A percentile compares a stretch with the other conserved stretches of the same genome.
These are phyloP conservation scores for Phaseolus coccineus DNA, from an alignment of 331 rosid genomes.

Conservation along the genomic window DNA sequence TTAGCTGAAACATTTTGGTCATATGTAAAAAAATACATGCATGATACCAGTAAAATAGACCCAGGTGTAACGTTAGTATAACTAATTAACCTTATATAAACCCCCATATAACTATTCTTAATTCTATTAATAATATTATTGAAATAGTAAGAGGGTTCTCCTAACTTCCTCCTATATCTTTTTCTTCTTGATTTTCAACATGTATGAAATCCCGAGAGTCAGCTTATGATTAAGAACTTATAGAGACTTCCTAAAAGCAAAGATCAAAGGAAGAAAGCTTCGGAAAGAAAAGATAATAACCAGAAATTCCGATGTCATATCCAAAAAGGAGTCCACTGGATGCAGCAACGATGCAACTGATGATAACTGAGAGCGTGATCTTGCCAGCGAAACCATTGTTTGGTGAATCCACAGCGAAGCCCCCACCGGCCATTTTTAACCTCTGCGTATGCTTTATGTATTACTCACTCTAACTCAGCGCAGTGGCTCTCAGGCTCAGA, in stretches of 20 bases:
- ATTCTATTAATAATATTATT: too few relatives aligned
- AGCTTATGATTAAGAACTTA: background rate
- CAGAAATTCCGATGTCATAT: constrained; percentile 84
- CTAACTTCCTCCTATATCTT: too few relatives aligned
- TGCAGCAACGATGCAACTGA: constrained; percentile 78
- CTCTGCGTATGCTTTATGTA: background rate
- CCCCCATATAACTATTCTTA: background rate
- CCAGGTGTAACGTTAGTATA: background rate
- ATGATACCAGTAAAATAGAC: too few relatives aligned
- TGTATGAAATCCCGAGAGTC: too few relatives aligned
- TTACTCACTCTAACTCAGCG: background rate
- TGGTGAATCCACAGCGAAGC: constrained; percentile 53
- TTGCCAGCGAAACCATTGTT: constrained; percentile 43
- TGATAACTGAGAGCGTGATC: constrained; percentile 62
- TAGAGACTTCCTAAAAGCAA: too few relatives aligned
- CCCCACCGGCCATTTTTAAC: constrained; percentile 53
- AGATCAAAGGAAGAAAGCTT: background rate
- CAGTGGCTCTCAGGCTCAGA: background rate
- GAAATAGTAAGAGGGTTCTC: too few relatives aligned
- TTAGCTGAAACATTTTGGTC: too few relatives aligned
- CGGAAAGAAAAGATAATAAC: constrained; percentile 23
- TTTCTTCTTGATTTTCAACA: too few relatives aligned
- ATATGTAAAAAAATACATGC: background rate
- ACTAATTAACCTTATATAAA: background rate
- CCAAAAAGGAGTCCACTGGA: constrained; percentile 81